These are phyloP conservation scores for Xylona heveae DNA, from an alignment of 495 filamentous ascomycete species.

Conservation along the genomic window DNA sequence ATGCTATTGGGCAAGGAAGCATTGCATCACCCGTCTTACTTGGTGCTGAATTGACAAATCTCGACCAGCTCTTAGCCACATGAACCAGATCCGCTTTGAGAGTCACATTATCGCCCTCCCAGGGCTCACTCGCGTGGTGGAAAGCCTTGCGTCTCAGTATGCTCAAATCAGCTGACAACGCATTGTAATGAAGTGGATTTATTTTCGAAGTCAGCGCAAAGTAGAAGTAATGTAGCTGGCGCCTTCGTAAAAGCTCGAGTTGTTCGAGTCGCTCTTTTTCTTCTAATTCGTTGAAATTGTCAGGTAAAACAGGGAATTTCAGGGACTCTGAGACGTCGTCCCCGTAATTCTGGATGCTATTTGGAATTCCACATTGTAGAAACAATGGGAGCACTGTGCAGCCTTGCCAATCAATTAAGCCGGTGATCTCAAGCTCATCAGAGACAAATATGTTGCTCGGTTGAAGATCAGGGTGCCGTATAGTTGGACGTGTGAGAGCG, in stretches of 20 bases:
- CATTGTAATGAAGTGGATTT: slow-evolving; percentile 9
- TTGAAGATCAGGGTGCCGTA: slow-evolving; percentile 16
- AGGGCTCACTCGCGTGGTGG: slow-evolving; percentile 10
- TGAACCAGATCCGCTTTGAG: slow-evolving; percentile 12
- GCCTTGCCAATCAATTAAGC: slow-evolving; percentile 18
- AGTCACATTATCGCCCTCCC: slow-evolving; percentile 13
- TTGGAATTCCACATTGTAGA: slow-evolving; percentile 14
- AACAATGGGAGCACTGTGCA: slow-evolving; percentile 13
- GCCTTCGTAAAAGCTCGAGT: slow-evolving; percentile 9
- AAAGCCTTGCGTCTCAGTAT: slow-evolving; percentile 10
- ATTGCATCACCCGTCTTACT: no score
- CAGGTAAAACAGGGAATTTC: slow-evolving; percentile 7
- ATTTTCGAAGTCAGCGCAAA: slow-evolving; percentile 6
- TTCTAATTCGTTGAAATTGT: slow-evolving; percentile 9
- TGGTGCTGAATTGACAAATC: slow-evolving; percentile 1
- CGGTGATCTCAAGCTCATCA: slow-evolving; percentile 10
- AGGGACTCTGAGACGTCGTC: slow-evolving; percentile 12
- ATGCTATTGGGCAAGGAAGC: slow-evolving; percentile 8
- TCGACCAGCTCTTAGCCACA: slow-evolving; percentile 7
- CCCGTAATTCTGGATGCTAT: slow-evolving; percentile 15
- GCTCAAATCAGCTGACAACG: slow-evolving; percentile 9
- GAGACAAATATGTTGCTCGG: slow-evolving; percentile 17
- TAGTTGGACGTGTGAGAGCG: slow-evolving; percentile 10
- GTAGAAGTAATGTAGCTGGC: slow-evolving; percentile 14
- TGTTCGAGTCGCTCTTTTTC: slow-evolving; percentile 7